A percentile compares a stretch with the other conserved stretches of the same genome.
phyloP scores from a whole-genome alignment of 1,139 yeast species.

The Sugiyamaella neomexicana region DNA sequence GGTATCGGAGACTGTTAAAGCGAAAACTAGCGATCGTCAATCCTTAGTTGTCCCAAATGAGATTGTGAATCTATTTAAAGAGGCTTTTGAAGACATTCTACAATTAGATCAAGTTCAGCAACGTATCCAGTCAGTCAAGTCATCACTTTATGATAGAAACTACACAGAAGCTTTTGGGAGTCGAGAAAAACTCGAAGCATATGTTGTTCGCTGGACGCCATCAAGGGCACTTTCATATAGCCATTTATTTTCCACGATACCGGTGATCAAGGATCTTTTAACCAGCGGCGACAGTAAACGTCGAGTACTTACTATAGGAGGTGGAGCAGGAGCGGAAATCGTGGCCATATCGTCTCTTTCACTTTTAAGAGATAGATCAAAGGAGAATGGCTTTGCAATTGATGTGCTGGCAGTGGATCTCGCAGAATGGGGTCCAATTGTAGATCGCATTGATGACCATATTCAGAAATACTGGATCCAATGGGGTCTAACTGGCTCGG shows the following conservation, averaged over 20 bases:
- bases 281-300: background rate
- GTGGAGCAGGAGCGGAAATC: slow-evolving; percentile 87
- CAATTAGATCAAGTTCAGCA: slow-evolving; percentile 23
- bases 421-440: slow-evolving; percentile 70
- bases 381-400: background rate
- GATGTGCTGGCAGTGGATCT: slow-evolving; percentile 56
- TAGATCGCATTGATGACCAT: slow-evolving; percentile 46
- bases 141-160: slow-evolving; percentile 66
- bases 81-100: slow-evolving; percentile 30
- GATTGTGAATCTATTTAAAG: slow-evolving; percentile 34
- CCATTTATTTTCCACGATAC: slow-evolving; percentile 53
- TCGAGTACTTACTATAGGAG: slow-evolving; percentile 68
- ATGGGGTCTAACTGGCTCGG: slow-evolving; percentile 22
- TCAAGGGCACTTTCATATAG: slow-evolving; percentile 74
- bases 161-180: slow-evolving; percentile 66
- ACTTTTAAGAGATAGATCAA: slow-evolving; percentile 18
- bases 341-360: slow-evolving; percentile 65
- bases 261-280: slow-evolving; percentile 15
- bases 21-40: background rate
- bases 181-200: slow-evolving; percentile 68
- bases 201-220: slow-evolving; percentile 84
- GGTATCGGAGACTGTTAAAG: background rate
- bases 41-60: slow-evolving; percentile 21
- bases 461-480: slow-evolving; percentile 37
- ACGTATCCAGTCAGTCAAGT: slow-evolving; percentile 65